A percentile compares a stretch with the other conserved stretches of the same genome.
Evolutionary conservation across 495 filamentous ascomycete genomes (phyloP).

Genomic region (Neurospora sp.): DNA sequence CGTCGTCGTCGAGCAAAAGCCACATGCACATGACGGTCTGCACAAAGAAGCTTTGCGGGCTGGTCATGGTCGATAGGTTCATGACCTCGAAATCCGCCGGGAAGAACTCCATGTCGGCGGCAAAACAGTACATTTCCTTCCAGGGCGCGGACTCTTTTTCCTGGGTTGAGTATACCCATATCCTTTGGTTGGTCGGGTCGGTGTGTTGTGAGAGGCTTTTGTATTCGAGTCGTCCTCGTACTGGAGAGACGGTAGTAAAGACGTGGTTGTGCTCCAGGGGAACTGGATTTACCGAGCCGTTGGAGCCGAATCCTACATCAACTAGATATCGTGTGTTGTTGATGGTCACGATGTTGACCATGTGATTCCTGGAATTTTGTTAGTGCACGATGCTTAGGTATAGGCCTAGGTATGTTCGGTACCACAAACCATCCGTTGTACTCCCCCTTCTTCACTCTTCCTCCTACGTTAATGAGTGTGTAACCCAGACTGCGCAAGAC

Average conservation of each 20-base stretch:
- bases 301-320: conserved; percentile 62
- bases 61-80: conserved; percentile 41
- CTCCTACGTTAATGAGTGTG: conserved; percentile 37
- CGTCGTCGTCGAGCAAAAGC: conserved; percentile 30
- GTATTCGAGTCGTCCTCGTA: conserved; percentile 14
- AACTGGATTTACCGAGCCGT: conserved; percentile 23
- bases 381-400: neutral
- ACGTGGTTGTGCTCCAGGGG: conserved; percentile 13
- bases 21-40: conserved; percentile 28
- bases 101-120: conserved; percentile 31
- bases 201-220: conserved; percentile 17
- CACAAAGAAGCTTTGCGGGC: conserved; percentile 31
- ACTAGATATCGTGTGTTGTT: conserved; percentile 42
- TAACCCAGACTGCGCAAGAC: conserved; percentile 56
- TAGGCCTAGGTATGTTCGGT: neutral
- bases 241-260: conserved; percentile 3
- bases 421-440: conserved; percentile 29
- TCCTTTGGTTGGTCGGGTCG: conserved; percentile 14
- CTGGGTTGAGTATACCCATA: conserved; percentile 35
- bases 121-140: conserved; percentile 32
- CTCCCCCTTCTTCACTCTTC: conserved; percentile 21
- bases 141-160: conserved; percentile 15
- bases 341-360: conserved; percentile 58
- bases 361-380: conserved; percentile 44
- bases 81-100: conserved; percentile 46